Base-by-base conservation (phyloP, 2,329 filamentous ascomycete species). In the Stemphylium lycopersici region DNA sequence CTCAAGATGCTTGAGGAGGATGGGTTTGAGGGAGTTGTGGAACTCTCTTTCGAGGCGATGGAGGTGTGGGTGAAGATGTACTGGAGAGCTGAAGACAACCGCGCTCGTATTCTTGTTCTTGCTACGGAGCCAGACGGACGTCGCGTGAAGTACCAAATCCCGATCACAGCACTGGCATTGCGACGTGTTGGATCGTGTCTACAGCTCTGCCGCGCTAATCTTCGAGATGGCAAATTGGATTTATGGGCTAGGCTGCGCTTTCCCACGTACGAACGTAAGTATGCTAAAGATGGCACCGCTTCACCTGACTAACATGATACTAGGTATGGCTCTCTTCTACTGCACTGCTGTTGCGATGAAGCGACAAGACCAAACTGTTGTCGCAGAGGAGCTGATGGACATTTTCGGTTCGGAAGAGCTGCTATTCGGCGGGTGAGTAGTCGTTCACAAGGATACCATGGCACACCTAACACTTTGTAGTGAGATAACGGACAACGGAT, bases 321-420 rank as follows among this genome's bases (percentile, higher is more conserved):
- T 24, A 83, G 81, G 77, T 42, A 81, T 86, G 79, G 81, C 84
- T 3, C 66, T 84, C 1, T 85, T 86, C 69, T 84, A 83, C 66
- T 81, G 78, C 56, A 81, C 81, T 0, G 80, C 85, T 50, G 68
- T 85, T 8, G 83, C 83, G 0, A 79, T 87, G 71, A 84, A 85
- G 56, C 78, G 79, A 7, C 83, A 86, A 62, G 84, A 87, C 63
- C 68, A 72, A 15, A 73, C 70, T 18, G 70, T 66, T 26, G 77
- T 72, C 4, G 72, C 76, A 26, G 69, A 68, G 16, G 67, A 69
- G 3, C 75, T 81, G 12, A 76, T 80, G 40, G 80, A 84, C 51
- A 77, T 79, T 50, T 81, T 83, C 58, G 72, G 84, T n/a, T 72
- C 65, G 10, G 73, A 75, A 48, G 72, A 76, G 40, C 72, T 80